A percentile compares a stretch with the other conserved stretches of the same genome.
phyloP scores from a whole-genome alignment of 148 eudicot species.

The Fagopyrum tataricum region DNA sequence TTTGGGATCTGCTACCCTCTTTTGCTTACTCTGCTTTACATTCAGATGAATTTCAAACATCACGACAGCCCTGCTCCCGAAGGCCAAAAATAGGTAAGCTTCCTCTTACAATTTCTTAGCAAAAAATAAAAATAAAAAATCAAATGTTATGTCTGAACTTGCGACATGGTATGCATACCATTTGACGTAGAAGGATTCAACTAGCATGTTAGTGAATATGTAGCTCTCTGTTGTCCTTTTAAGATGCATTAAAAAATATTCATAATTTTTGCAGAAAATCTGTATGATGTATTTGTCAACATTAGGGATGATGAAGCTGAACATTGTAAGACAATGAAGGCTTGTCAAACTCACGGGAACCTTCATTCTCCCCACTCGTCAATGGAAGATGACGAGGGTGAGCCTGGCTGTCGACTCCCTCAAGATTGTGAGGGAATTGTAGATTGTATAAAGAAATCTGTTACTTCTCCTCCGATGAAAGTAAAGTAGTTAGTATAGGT shows the following conservation, averaged over 20 bases:
- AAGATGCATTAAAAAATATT: background rate
- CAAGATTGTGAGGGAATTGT: conserved; percentile 82
- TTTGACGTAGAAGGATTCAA: background rate
- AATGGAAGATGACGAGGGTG: conserved; percentile 35
- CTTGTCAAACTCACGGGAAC: conserved; percentile 87
- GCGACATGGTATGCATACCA: background rate
- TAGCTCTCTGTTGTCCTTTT: background rate
- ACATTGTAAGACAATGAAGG: conserved; percentile 98
- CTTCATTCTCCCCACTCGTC: conserved; percentile 88
- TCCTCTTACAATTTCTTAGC: no score
- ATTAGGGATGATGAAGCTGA: conserved; percentile 98
- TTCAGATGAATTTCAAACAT: conserved; percentile 95
- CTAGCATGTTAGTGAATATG: background rate
- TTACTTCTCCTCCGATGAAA: conserved; percentile 28
- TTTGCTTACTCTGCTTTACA: background rate
- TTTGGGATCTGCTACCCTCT: background rate
- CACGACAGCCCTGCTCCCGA: conserved; percentile 74
- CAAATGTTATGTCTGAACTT: background rate
- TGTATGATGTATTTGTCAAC: conserved; percentile 79
- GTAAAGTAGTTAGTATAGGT: conserved; percentile 5
- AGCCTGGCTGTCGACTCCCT: conserved; percentile 37
- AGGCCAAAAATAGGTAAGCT: conserved; percentile 79
- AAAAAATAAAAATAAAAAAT: no score
- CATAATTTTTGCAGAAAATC: conserved; percentile 6
- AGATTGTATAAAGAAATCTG: conserved; percentile 77